Conservation (phyloP, 169 alveolate species). For the Babesia sp. region DNA sequence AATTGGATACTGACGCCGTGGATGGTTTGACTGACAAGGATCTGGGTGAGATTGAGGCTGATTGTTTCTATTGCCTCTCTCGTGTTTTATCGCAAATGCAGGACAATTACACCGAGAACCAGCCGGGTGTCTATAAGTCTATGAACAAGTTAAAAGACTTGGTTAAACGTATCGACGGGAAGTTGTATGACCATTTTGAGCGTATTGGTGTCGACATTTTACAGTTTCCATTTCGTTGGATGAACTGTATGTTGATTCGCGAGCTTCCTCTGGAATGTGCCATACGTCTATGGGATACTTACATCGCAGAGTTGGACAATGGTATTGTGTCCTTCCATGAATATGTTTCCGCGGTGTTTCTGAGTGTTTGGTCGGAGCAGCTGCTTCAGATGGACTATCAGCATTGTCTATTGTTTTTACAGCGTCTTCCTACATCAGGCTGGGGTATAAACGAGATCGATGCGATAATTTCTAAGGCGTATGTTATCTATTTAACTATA, state of each 20-base stretch:
- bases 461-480: slow-evolving; percentile 87
- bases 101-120: slow-evolving; percentile 90
- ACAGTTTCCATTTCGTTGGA: slow-evolving; percentile 91
- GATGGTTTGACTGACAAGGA: slow-evolving; percentile 65
- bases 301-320: slow-evolving; percentile 84
- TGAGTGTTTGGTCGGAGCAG: slow-evolving; percentile 84
- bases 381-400: slow-evolving; percentile 86
- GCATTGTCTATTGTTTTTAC: slow-evolving; percentile 86
- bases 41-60: slow-evolving; percentile 86
- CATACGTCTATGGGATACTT: slow-evolving; percentile 89
- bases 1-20: slow-evolving; percentile 68
- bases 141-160: slow-evolving; percentile 86
- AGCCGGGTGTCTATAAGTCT: slow-evolving; percentile 92
- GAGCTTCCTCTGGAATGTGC: slow-evolving; percentile 75
- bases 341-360: slow-evolving; percentile 85
- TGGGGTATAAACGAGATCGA: slow-evolving; percentile 89
- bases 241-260: slow-evolving; percentile 83
- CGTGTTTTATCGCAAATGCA: slow-evolving; percentile 86
- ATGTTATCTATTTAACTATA: slow-evolving; percentile 31
- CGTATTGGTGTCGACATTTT: slow-evolving; percentile 80
- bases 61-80: slow-evolving; percentile 88
- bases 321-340: slow-evolving; percentile 86
- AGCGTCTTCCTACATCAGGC: slow-evolving; percentile 83
- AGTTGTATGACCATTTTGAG: slow-evolving; percentile 81
- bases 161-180: slow-evolving; percentile 86